A percentile compares a stretch with the other conserved stretches of the same genome.
Evolutionary conservation across 2,329 filamentous ascomycete species (phyloP).

Genomic region (Fusarium papillatum): DNA sequence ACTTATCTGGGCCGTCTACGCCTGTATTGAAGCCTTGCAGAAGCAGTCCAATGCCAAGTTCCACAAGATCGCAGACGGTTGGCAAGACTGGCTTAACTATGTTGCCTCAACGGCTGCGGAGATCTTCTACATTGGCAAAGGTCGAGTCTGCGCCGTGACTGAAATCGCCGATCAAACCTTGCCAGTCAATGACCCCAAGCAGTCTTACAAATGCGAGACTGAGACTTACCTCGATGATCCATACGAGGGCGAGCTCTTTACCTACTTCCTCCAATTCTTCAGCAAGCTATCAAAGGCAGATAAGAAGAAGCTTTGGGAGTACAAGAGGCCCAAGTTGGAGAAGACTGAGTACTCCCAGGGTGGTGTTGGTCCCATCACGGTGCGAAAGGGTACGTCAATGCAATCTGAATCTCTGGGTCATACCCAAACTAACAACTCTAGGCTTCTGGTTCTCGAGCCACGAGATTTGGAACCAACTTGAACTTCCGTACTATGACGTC

Average conservation of each 20-base stretch:
- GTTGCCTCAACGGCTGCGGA: constrained; percentile 51
- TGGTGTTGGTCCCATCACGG: constrained; percentile 55
- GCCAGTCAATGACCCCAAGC: constrained; percentile 42
- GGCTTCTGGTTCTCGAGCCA: constrained; percentile 58
- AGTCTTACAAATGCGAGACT: constrained; percentile 53
- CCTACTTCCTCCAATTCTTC: constrained; percentile 57
- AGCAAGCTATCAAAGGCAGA: constrained; percentile 47
- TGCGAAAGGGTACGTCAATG: constrained; percentile 49
- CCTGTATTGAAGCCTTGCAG: constrained; percentile 53
- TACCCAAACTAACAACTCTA: neutral
- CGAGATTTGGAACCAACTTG: constrained; percentile 57
- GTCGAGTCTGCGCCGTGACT: constrained; percentile 55
- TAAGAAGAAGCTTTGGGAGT: constrained; percentile 52
- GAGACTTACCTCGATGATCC: constrained; percentile 53
- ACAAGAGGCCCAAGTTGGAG: constrained; percentile 53
- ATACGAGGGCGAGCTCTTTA: constrained; percentile 58
- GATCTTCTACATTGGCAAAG: constrained; percentile 54
- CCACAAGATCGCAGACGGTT: constrained; percentile 48
- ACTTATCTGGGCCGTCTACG: constrained; percentile 58
- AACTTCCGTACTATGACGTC: constrained; percentile 58
- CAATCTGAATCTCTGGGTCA: too few species aligned
- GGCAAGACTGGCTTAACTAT: constrained; percentile 57
- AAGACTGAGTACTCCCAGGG: constrained; percentile 53
- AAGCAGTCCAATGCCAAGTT: constrained; percentile 38
- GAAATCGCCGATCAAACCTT: constrained; percentile 51